phyloP scores from a whole-genome alignment of 495 filamentous ascomycete species.

The Penicillium waksmanii region DNA sequence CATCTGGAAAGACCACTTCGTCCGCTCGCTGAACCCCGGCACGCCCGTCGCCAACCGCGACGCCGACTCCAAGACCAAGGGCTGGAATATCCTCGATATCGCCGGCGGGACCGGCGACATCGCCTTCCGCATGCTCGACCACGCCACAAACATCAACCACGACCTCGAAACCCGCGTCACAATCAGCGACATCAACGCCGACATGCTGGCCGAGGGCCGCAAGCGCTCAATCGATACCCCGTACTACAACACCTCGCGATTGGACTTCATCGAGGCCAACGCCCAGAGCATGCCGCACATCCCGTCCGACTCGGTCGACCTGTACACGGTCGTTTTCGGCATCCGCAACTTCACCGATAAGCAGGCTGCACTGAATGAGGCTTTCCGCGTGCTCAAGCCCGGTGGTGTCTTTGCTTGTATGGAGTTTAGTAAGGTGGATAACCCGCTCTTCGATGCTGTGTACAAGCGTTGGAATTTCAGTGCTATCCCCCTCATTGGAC shows the following conservation, averaged over 20 bases:
- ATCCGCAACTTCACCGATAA: conserved; percentile 96
- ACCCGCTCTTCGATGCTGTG: conserved; percentile 72
- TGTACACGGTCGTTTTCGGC: conserved; percentile 98
- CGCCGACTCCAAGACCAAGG: conserved; percentile 31
- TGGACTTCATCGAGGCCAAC: conserved; percentile 88
- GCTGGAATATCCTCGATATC: conserved; percentile 90
- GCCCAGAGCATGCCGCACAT: conserved; percentile 78
- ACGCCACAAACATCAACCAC: conserved; percentile 78
- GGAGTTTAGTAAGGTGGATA: conserved; percentile 87
- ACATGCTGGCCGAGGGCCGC: conserved; percentile 87
- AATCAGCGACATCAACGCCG: conserved; percentile 91
- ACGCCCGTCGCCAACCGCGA: conserved; percentile 50
- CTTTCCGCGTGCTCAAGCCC: conserved; percentile 85
- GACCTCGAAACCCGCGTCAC: conserved; percentile 81
- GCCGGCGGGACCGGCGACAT: conserved; percentile 98
- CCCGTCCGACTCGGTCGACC: conserved; percentile 67
- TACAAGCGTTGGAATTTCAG: conserved; percentile 97
- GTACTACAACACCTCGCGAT: conserved; percentile 58
- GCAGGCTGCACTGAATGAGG: conserved; percentile 75
- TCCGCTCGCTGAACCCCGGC: conserved; percentile 88
- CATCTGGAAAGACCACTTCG: conserved; percentile 98
- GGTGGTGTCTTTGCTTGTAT: conserved; percentile 96
- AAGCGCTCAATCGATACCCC: conserved; percentile 68
- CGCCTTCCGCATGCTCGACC: conserved; percentile 94
- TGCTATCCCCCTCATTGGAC: conserved; percentile 92